Base-by-base conservation (phyloP, 495 filamentous ascomycete genomes). In the Elaphomyces granulatus region DNA sequence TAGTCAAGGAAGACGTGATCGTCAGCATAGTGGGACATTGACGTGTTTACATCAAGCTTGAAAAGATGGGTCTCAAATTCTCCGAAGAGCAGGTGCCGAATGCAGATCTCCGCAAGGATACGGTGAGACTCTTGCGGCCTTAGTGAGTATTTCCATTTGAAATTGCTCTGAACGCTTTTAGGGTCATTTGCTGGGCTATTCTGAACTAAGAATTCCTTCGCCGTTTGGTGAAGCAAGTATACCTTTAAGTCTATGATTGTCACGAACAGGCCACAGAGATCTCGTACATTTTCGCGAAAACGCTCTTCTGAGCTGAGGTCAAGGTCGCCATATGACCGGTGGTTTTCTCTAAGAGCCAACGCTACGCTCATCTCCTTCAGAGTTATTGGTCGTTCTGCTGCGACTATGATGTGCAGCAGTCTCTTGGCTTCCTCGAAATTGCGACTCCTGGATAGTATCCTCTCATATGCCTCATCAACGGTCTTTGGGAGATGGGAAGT, bases 171-270 rank as follows among this genome's bases (percentile, higher is more conserved):
- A n/a, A n/a, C n/a, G n/a, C n/a, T n/a, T n/a, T n/a, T n/a, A n/a
- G n/a, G n/a, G n/a, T n/a, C n/a, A n/a, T n/a, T n/a, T n/a, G n/a
- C n/a, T n/a, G n/a, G n/a, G n/a, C n/a, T n/a, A n/a, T n/a, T n/a
- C n/a, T n/a, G n/a, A n/a, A n/a, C n/a, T n/a, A 64, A 43, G 36
- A 63, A 65, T 38, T 65, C 58, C 30, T 49, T 58, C 2, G 58
- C 61, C 4, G 58, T 67, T 38, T 64, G 61, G 38, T 65, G 63
- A 33, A 67, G 43, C 8, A 67, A 44, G 38, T 63, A 63, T 23
- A 67, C 32, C 43, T 40, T 50, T 4, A 41, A 47, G 17, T 63
- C 38, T 7, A 50, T 33, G 9, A 64, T 49, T 17, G 50, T 51
- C 15, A 67, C 39, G 35, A 65, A 61, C 14, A 65, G 49, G 7